phyloP scores from a whole-genome alignment of 257 asterid genomes.

The Sherardia arvensis region DNA sequence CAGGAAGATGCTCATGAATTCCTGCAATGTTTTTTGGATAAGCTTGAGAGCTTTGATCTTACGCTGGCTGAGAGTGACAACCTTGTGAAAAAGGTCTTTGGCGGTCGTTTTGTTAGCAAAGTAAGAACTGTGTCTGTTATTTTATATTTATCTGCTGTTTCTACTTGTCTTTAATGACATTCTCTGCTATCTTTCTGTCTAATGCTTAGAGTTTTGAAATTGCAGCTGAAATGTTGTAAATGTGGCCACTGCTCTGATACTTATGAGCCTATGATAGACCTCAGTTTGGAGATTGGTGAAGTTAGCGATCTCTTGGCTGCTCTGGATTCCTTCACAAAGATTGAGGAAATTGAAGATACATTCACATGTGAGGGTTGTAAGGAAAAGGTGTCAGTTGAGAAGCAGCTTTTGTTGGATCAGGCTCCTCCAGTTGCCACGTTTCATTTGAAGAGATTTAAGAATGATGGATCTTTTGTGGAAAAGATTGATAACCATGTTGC shows the following conservation, averaged over 20 bases:
- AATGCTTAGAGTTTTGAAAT: slow-evolving; percentile 10
- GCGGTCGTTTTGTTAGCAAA: slow-evolving; percentile 72
- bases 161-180: background rate
- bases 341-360: slow-evolving; percentile 76
- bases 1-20: slow-evolving; percentile 95
- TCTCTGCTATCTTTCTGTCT: background rate
- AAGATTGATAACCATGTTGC: slow-evolving; percentile 71
- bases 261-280: slow-evolving; percentile 70
- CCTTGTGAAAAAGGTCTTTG: slow-evolving; percentile 62
- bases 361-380: slow-evolving; percentile 73
- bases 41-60: slow-evolving; percentile 42
- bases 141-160: background rate
- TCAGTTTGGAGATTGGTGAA: slow-evolving; percentile 85
- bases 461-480: slow-evolving; percentile 61
- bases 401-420: slow-evolving; percentile 67
- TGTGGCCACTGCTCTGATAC: slow-evolving; percentile 80
- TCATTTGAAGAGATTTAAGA: slow-evolving; percentile 87
- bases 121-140: slow-evolving; percentile 28
- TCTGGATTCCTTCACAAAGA: slow-evolving; percentile 79
- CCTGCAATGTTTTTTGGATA: slow-evolving; percentile 74
- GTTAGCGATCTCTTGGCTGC: slow-evolving; percentile 46
- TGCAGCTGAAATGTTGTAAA: slow-evolving; percentile 82
- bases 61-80: slow-evolving; percentile 27
- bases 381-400: slow-evolving; percentile 71
- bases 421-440: slow-evolving; percentile 62